phyloP scores from a whole-genome alignment of 306 rosid genomes.

The Gastrolobium bilobum region DNA sequence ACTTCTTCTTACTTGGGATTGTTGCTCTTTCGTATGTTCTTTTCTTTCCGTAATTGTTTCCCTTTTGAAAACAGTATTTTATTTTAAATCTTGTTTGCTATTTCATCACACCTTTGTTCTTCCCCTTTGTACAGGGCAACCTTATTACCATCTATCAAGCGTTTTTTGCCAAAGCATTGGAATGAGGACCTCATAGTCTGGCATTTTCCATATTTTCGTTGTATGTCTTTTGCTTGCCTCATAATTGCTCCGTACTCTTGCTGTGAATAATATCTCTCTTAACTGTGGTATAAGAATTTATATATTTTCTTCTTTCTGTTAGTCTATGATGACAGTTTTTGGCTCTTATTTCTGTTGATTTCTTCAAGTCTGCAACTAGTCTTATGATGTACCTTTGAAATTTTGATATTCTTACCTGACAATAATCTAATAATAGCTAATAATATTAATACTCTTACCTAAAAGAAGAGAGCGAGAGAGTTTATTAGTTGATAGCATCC shows the following conservation, averaged over 20 bases:
- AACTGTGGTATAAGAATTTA: slow-evolving; percentile 17
- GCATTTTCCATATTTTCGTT: slow-evolving; percentile 75
- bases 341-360: slow-evolving; percentile 16
- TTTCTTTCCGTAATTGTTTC: background rate
- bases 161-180: slow-evolving; percentile 73
- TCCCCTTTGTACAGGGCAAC: slow-evolving; percentile 72
- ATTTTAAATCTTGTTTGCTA: background rate
- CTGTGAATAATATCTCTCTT: slow-evolving; percentile 25
- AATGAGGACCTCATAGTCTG: slow-evolving; percentile 61
- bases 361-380: slow-evolving; percentile 2
- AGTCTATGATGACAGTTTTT: background rate
- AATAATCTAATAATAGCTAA: background rate
- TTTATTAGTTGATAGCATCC: background rate
- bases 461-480: background rate
- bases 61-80: background rate
- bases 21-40: slow-evolving; percentile 78
- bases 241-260: background rate
- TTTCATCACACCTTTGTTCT: slow-evolving; percentile 22
- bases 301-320: background rate
- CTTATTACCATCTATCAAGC: slow-evolving; percentile 72
- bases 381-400: slow-evolving; percentile 4
- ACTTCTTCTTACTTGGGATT: slow-evolving; percentile 88
- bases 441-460: background rate
- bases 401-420: background rate
- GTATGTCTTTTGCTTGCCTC: slow-evolving; percentile 59